Evolutionary conservation across 345 rosid species (phyloP), one percentile per base, ranked within the genome.

Genomic region (Syzygium grande): DNA sequence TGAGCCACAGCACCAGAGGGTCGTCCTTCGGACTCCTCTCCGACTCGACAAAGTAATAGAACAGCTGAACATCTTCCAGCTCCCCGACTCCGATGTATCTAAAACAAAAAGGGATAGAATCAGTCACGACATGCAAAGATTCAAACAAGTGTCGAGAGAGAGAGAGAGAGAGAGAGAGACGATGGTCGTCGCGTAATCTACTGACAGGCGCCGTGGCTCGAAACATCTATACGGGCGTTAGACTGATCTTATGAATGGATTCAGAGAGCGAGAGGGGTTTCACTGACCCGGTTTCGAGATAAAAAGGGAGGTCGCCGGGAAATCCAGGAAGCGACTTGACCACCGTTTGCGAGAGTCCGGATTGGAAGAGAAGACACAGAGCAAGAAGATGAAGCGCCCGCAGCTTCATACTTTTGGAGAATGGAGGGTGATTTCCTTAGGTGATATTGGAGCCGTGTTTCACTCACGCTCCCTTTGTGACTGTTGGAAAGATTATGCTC

Each of bases 1-100:
- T 84, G 77, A 89, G 78, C 91, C 92, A 91, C 11, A 89, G 85
- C n/a, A 91, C 9, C 19, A 91, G 51, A 84, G 91, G 91, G 23
- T 90, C 91, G 34, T 86, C 84, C 65, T 46, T 30, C 2, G 91
- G 91, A 52, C 73, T 85, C 84, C 88, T 85, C 86, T 79, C 89
- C 27, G 91, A 90, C 85, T 88, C 89, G 3, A 90, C 29, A 38
- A 89, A 89, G 63, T 85, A 84, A 34, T 91, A 90, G 65, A 90
- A 91, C 2, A 91, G 79, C 87, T 90, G 88, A 23, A 87, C 90
- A 38, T 88, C 89, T 23, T 90, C 89, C 16, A 52, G 25, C 1
- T 88, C 83, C 4, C 90, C 92, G 19, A 87, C 91, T 0, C 91
- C 88, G 8, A 91, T 53, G 30, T 91, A 91, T 73, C 91, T 91